Conservation (phyloP, 192 early-diverging fungal species). For the Backusella liffmaniae region DNA sequence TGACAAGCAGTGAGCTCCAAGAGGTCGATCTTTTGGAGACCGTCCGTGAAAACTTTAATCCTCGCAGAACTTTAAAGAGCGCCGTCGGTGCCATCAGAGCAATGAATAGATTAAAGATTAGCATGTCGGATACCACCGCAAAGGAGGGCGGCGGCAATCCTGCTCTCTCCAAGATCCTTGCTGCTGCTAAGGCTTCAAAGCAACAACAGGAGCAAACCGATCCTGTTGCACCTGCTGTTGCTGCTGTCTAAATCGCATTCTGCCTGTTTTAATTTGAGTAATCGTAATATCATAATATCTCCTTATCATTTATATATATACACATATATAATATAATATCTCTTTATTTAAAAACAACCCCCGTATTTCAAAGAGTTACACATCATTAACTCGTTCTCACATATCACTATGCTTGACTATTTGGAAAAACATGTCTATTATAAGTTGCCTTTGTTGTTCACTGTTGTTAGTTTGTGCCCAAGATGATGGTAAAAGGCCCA, state of each 20-base stretch:
- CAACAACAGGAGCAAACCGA: not conserved
- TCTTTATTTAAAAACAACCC: not conserved
- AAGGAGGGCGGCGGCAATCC: not conserved
- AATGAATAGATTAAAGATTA: slow-evolving; percentile 46
- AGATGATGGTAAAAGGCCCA: not conserved
- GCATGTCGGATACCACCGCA: not conserved
- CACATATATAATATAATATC: too few relatives aligned
- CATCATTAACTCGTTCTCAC: not conserved
- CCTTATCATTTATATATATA: not conserved
- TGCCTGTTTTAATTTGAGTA: not conserved
- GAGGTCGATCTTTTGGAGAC: slow-evolving; percentile 84
- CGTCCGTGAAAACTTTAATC: slow-evolving; percentile 76
- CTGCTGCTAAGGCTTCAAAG: not conserved
- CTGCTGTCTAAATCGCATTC: not conserved
- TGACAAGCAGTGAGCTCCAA: slow-evolving; percentile 56
- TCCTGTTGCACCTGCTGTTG: not conserved
- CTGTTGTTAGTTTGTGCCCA: not conserved
- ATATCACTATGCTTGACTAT: not conserved
- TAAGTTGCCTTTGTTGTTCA: not conserved
- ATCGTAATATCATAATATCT: not conserved
- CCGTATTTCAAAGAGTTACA: not conserved
- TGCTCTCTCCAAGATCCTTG: not conserved
- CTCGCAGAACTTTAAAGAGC: slow-evolving; percentile 58
- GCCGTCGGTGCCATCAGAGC: slow-evolving; percentile 65
- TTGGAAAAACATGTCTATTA: not conserved